Percentiles rank a stretch among this genome's conserved stretches.
phyloP scores from a whole-genome alignment of 2,329 filamentous ascomycete genomes.

The Zarea fungicola region DNA sequence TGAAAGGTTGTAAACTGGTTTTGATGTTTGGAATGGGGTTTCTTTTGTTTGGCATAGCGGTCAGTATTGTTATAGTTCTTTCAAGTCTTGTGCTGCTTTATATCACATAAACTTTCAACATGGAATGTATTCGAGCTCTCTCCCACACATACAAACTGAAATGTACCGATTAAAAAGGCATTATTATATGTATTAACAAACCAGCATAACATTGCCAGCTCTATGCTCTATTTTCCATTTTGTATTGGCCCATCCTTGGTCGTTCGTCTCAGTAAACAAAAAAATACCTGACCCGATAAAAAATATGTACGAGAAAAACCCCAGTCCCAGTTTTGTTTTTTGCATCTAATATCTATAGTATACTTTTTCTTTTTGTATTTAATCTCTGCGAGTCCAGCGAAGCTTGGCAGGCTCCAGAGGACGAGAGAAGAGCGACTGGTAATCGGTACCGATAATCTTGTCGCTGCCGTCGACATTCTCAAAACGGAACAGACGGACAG shows the following conservation, averaged over 20 bases:
- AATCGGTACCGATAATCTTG: constrained; percentile 64
- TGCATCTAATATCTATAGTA: constrained; percentile 1
- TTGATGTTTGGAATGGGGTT: neutral
- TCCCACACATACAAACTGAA: neutral
- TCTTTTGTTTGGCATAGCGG: too few relatives aligned
- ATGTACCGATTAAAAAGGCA: too few relatives aligned
- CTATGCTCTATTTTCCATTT: neutral
- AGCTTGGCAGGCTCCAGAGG: constrained; percentile 67
- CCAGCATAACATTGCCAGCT: too few relatives aligned
- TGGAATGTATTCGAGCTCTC: too few relatives aligned
- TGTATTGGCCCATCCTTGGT: neutral
- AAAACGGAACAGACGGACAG: constrained; percentile 77
- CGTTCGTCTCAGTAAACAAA: too few relatives aligned
- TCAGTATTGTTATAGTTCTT: too few relatives aligned
- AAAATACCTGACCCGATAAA: neutral
- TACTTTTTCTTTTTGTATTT: constrained; percentile 18
- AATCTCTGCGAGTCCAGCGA: constrained; percentile 66
- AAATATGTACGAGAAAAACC: neutral
- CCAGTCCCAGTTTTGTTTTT: neutral
- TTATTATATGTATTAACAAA: too few relatives aligned
- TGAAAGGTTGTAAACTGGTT: neutral
- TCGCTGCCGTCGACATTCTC: constrained; percentile 66
- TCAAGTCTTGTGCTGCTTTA: too few relatives aligned
- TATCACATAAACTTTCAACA: too few relatives aligned
- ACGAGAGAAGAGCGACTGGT: constrained; percentile 66